Evolutionary conservation across 2,329 filamentous ascomycete genomes (phyloP).

Genomic region (Ambrosiella cleistominuta): DNA sequence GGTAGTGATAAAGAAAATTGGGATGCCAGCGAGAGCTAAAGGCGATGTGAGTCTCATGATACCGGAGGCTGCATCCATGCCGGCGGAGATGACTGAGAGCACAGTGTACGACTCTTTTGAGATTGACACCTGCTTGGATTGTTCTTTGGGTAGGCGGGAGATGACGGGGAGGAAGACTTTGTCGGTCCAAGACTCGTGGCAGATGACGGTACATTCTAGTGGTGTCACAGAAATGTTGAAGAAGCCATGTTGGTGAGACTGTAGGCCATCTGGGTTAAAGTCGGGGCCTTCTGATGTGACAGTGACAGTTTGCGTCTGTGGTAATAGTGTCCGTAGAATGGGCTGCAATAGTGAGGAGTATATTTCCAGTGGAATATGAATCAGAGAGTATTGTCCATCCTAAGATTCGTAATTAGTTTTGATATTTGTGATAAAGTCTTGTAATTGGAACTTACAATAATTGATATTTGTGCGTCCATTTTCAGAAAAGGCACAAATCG

Average conservation of each 20-base stretch:
- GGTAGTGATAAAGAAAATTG: conserved; percentile 96
- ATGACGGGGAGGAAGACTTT: conserved; percentile 61
- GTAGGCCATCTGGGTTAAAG: conserved; percentile 10
- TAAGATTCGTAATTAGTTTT: conserved; percentile 23
- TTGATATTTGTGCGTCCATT: conserved; percentile 41
- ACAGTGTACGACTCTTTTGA: conserved; percentile 72
- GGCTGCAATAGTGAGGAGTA: conserved; percentile 68
- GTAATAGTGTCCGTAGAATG: conserved; percentile 70
- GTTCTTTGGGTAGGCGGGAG: conserved; percentile 37
- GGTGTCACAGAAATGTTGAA: conserved; percentile 87
- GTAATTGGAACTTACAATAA: conserved; percentile 29
- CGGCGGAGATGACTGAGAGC: conserved; percentile 77
- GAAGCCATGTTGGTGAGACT: conserved; percentile 50
- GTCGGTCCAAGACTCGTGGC: conserved; percentile 55
- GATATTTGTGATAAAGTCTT: background rate
- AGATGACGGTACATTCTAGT: conserved; percentile 83
- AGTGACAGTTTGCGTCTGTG: conserved; percentile 31
- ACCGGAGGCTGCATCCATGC: conserved; percentile 76
- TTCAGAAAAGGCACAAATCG: background rate
- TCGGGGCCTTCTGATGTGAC: conserved; percentile 19
- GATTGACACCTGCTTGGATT: conserved; percentile 44
- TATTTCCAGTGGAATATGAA: conserved; percentile 72
- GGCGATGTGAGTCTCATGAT: conserved; percentile 86
- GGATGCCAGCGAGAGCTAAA: conserved; percentile 76
- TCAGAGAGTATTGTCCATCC: conserved; percentile 74